phyloP scores from a whole-genome alignment of 108 stramenopile species.

The Cyclotella choctawhatcheeana region DNA sequence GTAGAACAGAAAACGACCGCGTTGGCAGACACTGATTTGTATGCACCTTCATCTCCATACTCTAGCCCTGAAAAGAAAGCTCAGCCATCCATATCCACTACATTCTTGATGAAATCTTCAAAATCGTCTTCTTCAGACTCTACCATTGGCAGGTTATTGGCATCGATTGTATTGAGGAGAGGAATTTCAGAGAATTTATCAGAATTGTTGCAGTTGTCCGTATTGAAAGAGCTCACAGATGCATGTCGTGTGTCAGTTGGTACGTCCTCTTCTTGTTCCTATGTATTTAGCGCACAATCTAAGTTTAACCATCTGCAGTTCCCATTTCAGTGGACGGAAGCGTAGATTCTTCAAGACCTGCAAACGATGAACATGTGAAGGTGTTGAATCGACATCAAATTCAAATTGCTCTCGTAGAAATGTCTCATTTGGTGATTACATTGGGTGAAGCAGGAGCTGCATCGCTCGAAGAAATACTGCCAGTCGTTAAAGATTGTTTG shows the following conservation, averaged over 20 bases:
- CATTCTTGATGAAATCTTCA: slow-evolving; percentile 54
- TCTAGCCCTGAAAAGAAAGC: slow-evolving; percentile 43
- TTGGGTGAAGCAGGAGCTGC: slow-evolving; percentile 81
- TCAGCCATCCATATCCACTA: slow-evolving; percentile 28
- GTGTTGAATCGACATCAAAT: slow-evolving; percentile 70
- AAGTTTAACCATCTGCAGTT: neutral
- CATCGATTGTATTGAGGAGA: slow-evolving; percentile 65
- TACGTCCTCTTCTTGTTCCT: too few species aligned
- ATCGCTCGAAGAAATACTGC: slow-evolving; percentile 62
- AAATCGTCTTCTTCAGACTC: slow-evolving; percentile 74
- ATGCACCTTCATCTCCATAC: slow-evolving; percentile 38
- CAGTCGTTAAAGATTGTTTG: slow-evolving; percentile 63
- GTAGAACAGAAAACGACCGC: slow-evolving; percentile 18
- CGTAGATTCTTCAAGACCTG: slow-evolving; percentile 16
- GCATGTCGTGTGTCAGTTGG: slow-evolving; percentile 39
- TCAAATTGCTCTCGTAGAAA: slow-evolving; percentile 84
- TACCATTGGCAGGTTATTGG: slow-evolving; percentile 57
- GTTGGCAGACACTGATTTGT: slow-evolving; percentile 24
- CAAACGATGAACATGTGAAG: slow-evolving; percentile 27
- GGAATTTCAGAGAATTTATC: slow-evolving; percentile 78
- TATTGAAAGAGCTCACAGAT: slow-evolving; percentile 67
- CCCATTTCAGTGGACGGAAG: slow-evolving; percentile 24
- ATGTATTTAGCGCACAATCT: too few species aligned
- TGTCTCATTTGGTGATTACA: slow-evolving; percentile 70
- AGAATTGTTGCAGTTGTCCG: slow-evolving; percentile 67